These are phyloP conservation scores for Cryptococcus jaspeensis DNA, from an alignment of 1,284 basidiomycete genomes.

Conservation along the genomic window DNA sequence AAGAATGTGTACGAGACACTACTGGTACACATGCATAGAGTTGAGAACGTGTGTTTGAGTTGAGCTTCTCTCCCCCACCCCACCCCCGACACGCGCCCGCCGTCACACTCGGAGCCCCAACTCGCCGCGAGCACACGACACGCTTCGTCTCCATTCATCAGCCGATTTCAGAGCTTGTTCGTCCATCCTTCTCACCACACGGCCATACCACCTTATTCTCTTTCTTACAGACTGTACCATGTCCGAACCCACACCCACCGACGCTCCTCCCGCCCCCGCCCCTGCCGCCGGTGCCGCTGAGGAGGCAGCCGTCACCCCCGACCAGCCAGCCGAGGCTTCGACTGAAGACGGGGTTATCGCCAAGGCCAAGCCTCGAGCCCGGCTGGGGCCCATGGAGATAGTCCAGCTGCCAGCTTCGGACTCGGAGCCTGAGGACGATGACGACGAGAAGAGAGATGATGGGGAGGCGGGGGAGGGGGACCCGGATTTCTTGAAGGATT, in stretches of 20 bases:
- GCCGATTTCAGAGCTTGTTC: no score
- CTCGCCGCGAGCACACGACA: no score
- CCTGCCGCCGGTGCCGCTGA: neutral
- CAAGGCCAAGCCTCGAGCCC: slow-evolving; percentile 33
- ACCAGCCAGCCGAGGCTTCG: neutral
- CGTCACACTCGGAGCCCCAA: no score
- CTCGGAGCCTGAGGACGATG: slow-evolving; percentile 18
- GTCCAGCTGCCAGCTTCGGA: slow-evolving; percentile 31
- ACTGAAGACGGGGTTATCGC: neutral
- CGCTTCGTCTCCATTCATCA: no score
- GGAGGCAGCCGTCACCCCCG: neutral
- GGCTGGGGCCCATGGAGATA: slow-evolving; percentile 38
- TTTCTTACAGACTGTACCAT: neutral
- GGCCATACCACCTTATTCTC: neutral
- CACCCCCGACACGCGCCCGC: no score
- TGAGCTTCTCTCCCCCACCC: no score
- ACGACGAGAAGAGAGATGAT: slow-evolving; percentile 21
- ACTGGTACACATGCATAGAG: no score
- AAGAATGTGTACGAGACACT: no score
- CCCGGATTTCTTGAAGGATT: slow-evolving; percentile 56
- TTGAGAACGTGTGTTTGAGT: no score
- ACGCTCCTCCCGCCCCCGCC: neutral
- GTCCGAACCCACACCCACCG: neutral
- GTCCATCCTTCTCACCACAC: neutral
- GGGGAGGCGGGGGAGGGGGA: slow-evolving; percentile 30